Conservation (phyloP, 2,329 filamentous ascomycete genomes). For the Paradendryphiella salina region DNA sequence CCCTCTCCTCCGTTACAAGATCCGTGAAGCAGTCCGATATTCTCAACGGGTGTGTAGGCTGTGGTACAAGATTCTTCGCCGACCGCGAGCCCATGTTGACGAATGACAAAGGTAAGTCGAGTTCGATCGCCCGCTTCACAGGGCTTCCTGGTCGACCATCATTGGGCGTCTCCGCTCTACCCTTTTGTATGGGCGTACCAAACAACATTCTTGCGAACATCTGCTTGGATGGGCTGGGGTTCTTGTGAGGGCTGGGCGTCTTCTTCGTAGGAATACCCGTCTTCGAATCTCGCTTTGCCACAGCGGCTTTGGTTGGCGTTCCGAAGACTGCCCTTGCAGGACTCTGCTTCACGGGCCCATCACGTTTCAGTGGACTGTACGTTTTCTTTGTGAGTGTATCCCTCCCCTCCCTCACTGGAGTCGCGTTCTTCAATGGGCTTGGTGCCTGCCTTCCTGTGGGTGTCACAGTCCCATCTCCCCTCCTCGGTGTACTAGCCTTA, state of each 20-base stretch:
- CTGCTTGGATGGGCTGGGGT: background rate
- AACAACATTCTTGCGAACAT: background rate
- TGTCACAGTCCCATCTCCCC: background rate
- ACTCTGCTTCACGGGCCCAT: background rate
- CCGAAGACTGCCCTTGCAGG: background rate
- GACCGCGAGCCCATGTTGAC: background rate
- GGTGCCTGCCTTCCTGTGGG: background rate
- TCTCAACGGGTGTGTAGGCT: background rate
- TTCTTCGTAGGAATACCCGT: background rate
- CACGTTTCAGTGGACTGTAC: background rate
- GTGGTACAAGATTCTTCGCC: background rate
- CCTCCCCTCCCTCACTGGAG: no score
- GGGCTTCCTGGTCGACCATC: constrained; percentile 5
- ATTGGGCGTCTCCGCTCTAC: background rate
- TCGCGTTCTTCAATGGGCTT: constrained; percentile 8
- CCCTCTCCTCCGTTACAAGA: background rate
- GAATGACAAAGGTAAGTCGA: background rate
- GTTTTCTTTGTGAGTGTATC: no score
- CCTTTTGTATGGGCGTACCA: background rate
- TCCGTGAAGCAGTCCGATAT: background rate
- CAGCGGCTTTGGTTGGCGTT: background rate
- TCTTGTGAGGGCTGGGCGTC: constrained; percentile 9
- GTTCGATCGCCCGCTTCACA: constrained; percentile 3
- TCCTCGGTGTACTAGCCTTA: constrained; percentile 12
- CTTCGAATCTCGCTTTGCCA: background rate